Evolutionary conservation across 2,329 filamentous ascomycete species (phyloP).

Genomic region (Paramyrothecium sp.): DNA sequence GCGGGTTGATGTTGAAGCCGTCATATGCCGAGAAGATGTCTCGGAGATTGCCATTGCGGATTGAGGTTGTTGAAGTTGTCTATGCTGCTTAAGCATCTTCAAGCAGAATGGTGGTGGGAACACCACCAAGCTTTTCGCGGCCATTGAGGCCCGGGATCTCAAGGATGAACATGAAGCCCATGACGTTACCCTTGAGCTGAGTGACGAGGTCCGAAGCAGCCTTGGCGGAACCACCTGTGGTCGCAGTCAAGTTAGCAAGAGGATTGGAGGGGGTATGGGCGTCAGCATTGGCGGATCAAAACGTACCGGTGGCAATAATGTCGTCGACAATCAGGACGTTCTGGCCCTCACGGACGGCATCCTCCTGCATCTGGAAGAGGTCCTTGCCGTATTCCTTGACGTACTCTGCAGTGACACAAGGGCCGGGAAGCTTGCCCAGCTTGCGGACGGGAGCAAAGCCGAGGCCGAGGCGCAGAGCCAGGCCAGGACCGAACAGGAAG

Average conservation of each 20-base stretch:
- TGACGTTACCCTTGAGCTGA: conserved; percentile 79
- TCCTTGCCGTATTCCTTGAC: conserved; percentile 96
- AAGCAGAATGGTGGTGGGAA: conserved; percentile 79
- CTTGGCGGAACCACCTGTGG: conserved; percentile 80
- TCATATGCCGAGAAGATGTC: not conserved
- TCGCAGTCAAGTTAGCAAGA: conserved; percentile 2
- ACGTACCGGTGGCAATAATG: conserved; percentile 94
- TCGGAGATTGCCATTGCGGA: too few species aligned
- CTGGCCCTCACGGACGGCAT: conserved; percentile 80
- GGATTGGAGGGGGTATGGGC: not conserved
- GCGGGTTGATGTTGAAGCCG: not conserved
- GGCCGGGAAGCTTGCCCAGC: conserved; percentile 91
- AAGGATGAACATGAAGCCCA: conserved; percentile 93
- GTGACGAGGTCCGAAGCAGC: conserved; percentile 85
- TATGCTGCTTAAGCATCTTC: conserved; percentile 41
- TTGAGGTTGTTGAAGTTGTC: too few species aligned
- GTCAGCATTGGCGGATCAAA: not conserved
- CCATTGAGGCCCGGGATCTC: conserved; percentile 93
- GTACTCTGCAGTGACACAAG: conserved; percentile 80
- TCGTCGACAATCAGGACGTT: conserved; percentile 94
- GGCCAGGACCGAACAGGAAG: conserved; percentile 89
- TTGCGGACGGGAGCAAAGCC: conserved; percentile 93
- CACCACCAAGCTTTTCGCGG: conserved; percentile 78
- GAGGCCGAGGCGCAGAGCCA: conserved; percentile 80
- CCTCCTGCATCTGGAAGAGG: conserved; percentile 92